phyloP scores from a whole-genome alignment of 371 early-diverging fungal species.

The Mucor lusitanicus region DNA sequence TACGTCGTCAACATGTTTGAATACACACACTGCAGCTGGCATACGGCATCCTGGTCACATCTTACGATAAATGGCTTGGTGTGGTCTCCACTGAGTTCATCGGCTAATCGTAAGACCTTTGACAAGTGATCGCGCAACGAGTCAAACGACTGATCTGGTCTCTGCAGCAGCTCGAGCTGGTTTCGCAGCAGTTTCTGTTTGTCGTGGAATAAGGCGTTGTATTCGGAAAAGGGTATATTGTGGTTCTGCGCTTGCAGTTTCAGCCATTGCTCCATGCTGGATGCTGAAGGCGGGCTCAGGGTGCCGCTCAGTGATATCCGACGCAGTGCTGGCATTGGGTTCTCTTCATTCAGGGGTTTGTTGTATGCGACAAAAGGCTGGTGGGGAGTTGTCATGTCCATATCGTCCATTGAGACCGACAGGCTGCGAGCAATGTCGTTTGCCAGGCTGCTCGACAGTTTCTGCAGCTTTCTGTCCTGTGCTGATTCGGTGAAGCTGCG shows the following conservation, averaged over 20 bases:
- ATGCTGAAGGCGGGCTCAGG: neutral
- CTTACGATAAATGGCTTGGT: slow-evolving; percentile 33
- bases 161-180: slow-evolving; percentile 31
- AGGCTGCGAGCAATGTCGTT: slow-evolving; percentile 50
- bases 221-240: slow-evolving; percentile 11
- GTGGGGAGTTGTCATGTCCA: neutral
- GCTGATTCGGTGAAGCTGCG: slow-evolving; percentile 36
- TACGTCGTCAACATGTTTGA: neutral
- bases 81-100: slow-evolving; percentile 43
- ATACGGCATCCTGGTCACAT: neutral
- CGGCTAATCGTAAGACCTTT: slow-evolving; percentile 31
- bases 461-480: slow-evolving; percentile 45
- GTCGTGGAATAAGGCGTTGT: slow-evolving; percentile 11
- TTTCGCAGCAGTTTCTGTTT: slow-evolving; percentile 22
- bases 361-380: neutral
- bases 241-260: slow-evolving; percentile 18
- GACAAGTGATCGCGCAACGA: slow-evolving; percentile 28
- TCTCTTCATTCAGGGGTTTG: slow-evolving; percentile 3
- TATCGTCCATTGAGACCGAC: slow-evolving; percentile 26
- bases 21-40: no score
- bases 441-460: slow-evolving; percentile 40
- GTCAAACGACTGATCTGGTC: slow-evolving; percentile 29
- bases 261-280: slow-evolving; percentile 22
- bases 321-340: slow-evolving; percentile 25
- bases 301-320: slow-evolving; percentile 25